Percentiles rank a stretch among this genome's conserved stretches.
Evolutionary conservation across 176 grass and related monocot species (phyloP).

Genomic region (Phoenix roebelenii): DNA sequence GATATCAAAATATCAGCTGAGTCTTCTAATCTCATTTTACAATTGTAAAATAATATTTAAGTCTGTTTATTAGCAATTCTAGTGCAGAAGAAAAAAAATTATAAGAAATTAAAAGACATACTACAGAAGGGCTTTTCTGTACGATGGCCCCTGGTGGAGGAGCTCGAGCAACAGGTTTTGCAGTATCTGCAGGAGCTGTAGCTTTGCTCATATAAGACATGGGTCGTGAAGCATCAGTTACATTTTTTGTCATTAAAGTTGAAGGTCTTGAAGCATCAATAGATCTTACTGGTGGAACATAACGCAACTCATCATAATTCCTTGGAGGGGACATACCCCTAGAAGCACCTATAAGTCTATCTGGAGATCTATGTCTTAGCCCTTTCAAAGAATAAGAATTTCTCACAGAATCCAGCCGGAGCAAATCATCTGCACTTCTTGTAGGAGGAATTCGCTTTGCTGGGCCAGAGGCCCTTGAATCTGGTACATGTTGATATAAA

Average conservation of each 20-base stretch:
- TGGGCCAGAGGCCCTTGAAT: conserved; percentile 35
- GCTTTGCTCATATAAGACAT: conserved; percentile 28
- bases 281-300: conserved; percentile 27
- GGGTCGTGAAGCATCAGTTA: conserved; percentile 31
- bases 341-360: conserved; percentile 26
- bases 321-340: conserved; percentile 38
- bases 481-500: conserved; percentile 23
- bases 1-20: too few species aligned
- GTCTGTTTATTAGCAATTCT: not conserved
- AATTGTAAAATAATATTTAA: not conserved
- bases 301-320: conserved; percentile 30
- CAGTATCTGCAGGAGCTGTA: conserved; percentile 23
- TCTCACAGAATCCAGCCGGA: conserved; percentile 34
- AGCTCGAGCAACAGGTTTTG: conserved; percentile 31
- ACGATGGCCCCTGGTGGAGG: conserved; percentile 11
- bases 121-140: conserved; percentile 22
- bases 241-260: conserved; percentile 36
- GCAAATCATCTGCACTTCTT: conserved; percentile 48
- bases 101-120: conserved; percentile 7
- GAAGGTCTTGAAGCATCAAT: conserved; percentile 26
- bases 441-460: conserved; percentile 29
- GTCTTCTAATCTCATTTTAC: not conserved
- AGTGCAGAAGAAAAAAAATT: not conserved
- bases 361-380: conserved; percentile 36
- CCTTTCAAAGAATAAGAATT: conserved; percentile 32